Conservation (phyloP, 805 yeast genomes). For the Diddensiella transvaalensis region DNA sequence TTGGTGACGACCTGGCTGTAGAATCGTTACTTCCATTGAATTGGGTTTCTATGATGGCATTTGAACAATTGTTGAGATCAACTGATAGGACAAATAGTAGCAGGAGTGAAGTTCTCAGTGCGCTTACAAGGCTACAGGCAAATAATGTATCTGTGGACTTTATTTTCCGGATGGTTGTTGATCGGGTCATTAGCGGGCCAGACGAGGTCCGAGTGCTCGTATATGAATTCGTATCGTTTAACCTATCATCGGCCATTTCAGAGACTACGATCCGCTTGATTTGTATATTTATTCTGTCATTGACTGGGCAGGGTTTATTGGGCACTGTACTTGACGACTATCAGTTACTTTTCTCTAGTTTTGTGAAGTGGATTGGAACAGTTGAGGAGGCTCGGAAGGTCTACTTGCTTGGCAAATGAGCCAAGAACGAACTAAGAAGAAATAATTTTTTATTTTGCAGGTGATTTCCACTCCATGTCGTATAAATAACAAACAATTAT, state of each 20-base stretch:
- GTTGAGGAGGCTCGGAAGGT: constrained; percentile 23
- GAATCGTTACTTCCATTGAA: background rate
- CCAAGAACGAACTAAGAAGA: too few species aligned
- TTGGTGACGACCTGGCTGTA: background rate
- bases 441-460: background rate
- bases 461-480: too few species aligned
- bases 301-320: constrained; percentile 11
- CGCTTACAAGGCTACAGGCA: constrained; percentile 15
- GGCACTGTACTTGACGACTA: constrained; percentile 17
- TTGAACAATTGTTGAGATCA: background rate
- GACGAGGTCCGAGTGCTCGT: constrained; percentile 18
- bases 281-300: constrained; percentile 18
- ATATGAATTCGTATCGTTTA: constrained; percentile 22
- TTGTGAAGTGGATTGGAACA: constrained; percentile 21
- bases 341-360: constrained; percentile 17
- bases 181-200: background rate
- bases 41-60: background rate
- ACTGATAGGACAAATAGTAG: background rate
- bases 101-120: background rate
- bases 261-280: constrained; percentile 14
- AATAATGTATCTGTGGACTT: constrained; percentile 17
- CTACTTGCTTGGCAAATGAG: constrained; percentile 13
- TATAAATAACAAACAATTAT: background rate
- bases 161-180: constrained; percentile 13
- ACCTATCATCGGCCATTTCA: constrained; percentile 9